A percentile compares a stretch with the other conserved stretches of the same genome.
phyloP scores from a whole-genome alignment of 495 filamentous ascomycete genomes.

The Trichocladium antarcticum region DNA sequence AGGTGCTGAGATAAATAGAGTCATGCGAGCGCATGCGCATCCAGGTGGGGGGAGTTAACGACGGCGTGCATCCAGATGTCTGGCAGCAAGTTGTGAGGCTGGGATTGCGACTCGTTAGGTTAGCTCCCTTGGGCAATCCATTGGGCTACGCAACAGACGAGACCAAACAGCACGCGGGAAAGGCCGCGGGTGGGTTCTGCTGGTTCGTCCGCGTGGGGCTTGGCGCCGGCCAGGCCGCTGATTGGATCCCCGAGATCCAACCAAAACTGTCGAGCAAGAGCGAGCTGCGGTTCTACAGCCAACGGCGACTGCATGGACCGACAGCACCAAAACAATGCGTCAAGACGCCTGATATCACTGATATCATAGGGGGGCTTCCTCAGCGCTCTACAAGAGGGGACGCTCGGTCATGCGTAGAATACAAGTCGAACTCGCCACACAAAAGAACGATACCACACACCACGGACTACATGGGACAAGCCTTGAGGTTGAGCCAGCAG shows the following conservation, averaged over 20 bases:
- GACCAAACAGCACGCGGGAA: slow-evolving; percentile 12
- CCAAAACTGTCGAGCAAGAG: background rate
- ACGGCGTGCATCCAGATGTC: background rate
- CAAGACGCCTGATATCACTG: background rate
- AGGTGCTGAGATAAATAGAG: background rate
- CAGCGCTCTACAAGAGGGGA: too few species aligned
- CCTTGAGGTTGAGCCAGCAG: background rate
- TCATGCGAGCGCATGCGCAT: background rate
- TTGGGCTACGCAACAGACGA: background rate
- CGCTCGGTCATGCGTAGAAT: too few species aligned
- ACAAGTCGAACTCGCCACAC: too few species aligned
- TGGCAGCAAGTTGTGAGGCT: slow-evolving; percentile 9
- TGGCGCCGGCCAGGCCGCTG: slow-evolving; percentile 4
- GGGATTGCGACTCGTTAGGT: slow-evolving; percentile 16
- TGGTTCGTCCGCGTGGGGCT: background rate
- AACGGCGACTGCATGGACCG: slow-evolving; percentile 11
- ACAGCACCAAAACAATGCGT: background rate
- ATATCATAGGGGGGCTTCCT: background rate
- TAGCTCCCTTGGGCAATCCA: slow-evolving; percentile 8
- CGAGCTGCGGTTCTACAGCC: slow-evolving; percentile 4
- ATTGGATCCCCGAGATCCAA: slow-evolving; percentile 10
- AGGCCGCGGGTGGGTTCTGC: slow-evolving; percentile 10
- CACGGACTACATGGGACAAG: too few species aligned
- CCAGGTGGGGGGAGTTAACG: background rate
- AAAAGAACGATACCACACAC: background rate